Evolutionary conservation across 306 rosid species (phyloP).

Genomic region (Vigna radiata): DNA sequence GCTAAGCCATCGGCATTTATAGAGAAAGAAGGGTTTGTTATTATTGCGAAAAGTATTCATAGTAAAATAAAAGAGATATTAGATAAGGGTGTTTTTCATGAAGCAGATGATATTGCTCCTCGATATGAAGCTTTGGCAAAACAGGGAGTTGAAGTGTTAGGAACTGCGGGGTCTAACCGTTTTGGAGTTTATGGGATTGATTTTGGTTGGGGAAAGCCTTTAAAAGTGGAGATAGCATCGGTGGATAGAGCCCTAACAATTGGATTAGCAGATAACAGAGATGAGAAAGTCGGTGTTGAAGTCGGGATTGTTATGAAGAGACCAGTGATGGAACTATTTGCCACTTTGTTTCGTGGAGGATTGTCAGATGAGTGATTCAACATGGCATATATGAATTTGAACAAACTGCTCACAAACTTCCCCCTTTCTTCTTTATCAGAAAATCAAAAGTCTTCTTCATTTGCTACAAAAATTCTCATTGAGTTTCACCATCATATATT

Average conservation of each 20-base stretch:
- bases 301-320: conserved; percentile 38
- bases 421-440: too few relatives aligned
- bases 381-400: too few relatives aligned
- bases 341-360: neutral
- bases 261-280: conserved; percentile 40
- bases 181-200: conserved; percentile 54
- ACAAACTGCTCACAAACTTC: too few relatives aligned
- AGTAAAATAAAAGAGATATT: neutral
- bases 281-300: conserved; percentile 43
- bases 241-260: conserved; percentile 33
- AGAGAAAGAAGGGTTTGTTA: conserved; percentile 35
- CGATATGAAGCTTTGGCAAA: neutral
- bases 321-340: conserved; percentile 33
- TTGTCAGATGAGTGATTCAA: neutral
- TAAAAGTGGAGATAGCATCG: conserved; percentile 52
- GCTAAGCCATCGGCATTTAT: neutral
- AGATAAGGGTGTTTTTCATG: conserved; percentile 21
- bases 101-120: neutral
- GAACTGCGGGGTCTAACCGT: conserved; percentile 52
- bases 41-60: conserved; percentile 15
- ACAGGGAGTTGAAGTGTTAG: neutral
- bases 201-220: conserved; percentile 62
- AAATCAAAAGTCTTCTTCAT: too few relatives aligned
- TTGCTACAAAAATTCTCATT: too few relatives aligned
- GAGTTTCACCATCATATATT: too few relatives aligned